Base-by-base conservation (phyloP, 768 basidiomycete species). In the Favolaschia claudopus region DNA sequence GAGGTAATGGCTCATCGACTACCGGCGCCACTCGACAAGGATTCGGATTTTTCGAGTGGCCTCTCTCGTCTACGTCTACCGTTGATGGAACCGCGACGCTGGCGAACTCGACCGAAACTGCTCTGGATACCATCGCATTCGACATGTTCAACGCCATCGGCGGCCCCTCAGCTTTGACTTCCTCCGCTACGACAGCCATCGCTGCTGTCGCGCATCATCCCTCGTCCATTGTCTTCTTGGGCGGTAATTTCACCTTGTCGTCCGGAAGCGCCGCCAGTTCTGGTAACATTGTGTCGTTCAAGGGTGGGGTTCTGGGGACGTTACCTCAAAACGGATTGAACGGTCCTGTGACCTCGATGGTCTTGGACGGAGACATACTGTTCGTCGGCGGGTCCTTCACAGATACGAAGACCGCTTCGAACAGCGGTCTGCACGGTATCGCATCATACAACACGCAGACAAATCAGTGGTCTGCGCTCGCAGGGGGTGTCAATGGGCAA, bases 21-120 rank as follows among this genome's bases (percentile, higher is more conserved):
- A 63, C 64, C 14, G 56, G 62, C 58, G 74, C 72, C 36, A 70
- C 75, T 13, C 77, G 78, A 33, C 77, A 71, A 20, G 87, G 87
- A 2, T 95, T 93, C 68, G 96, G 96, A 13, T 88, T 97, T 65
- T 89, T 92, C 62, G 96, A 99, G 72, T 99, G 92, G 92, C 86
- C 89, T 22, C 74, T 89, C 29, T 75, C 74, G 50, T 70, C 76
- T 10, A 72, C 74, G 2, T 55, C 71, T 3, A 72, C 75, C 31
- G 72, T 81, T 22, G 88, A 93, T 67, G 89, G 88, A 7, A 86
- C 87, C 4, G 75, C 82, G 12, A 70, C 76, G 3, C 76, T 96
- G 38, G 77, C 88, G 1, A 95, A 94, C 69, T 72, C 84, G 2
- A 85, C 88, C 12, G 77, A 91, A 70, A 95, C 95, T 2, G 55